Evolutionary conservation across 495 filamentous ascomycete species (phyloP), one percentile per base, ranked within the genome.

Genomic region (Acidiella bohemica): DNA sequence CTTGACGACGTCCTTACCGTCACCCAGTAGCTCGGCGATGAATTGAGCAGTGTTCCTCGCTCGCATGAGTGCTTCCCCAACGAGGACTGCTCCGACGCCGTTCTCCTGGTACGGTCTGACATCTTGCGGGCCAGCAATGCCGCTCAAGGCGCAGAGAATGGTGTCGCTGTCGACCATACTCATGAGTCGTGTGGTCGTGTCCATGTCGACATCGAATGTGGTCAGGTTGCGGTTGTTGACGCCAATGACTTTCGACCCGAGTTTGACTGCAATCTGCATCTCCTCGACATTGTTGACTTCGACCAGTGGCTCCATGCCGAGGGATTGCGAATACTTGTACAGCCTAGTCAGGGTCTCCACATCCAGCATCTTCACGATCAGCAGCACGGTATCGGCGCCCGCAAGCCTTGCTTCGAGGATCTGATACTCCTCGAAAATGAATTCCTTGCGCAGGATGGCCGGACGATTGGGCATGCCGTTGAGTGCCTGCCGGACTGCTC

Each of bases 281-380:
- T 99, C 90, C 27, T 87, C 84, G 0, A 78, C 70, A 14, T 78
- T 96, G 51, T 99, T 92, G 16, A 99, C 90, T 56, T 99, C 90
- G 19, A 99, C 92, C 12, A 99, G 61, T 16, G 90, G 90, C 61
- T 96, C 92, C 90, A 99, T 99, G 20, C 87, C 88, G 1, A 99
- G 72, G 11, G 79, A 81, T 36, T 76, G 71, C 3, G 85, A 93
- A 61, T 95, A 96, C 23, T 73, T 63, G 60, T 94, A 96, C 14
- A 99, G 66, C 32, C 76, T 67, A 41, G 72, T 74, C 13, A 99
- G 69, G n/a, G 80, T 67, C 23, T 71, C 73, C 24, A 71, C 59
- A 42, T 81, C 77, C 8, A 99, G 73, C 92, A 99, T 96, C 66
- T 99, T 99, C 8, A 99, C 92, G 44, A 99, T 99, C 24, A 99